A percentile compares a stretch with the other conserved stretches of the same genome.
Conservation (phyloP, 1,284 basidiomycete genomes). For the Violaceomyces palustris region DNA sequence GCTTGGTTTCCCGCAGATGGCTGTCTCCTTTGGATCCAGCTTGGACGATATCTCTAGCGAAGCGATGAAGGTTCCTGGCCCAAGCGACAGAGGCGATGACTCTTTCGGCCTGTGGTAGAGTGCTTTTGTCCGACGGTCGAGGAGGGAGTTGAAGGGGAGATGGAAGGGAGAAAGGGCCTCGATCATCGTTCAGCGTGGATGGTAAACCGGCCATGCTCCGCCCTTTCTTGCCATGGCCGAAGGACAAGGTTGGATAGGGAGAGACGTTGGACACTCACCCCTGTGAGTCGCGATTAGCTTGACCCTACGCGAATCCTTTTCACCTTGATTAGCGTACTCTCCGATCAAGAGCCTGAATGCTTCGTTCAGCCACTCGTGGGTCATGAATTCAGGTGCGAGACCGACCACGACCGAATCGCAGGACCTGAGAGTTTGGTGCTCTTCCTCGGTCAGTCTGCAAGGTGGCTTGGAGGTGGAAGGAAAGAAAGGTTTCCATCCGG, state of each 20-base stretch:
- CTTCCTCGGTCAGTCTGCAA: neutral
- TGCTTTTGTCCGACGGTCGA: conserved; percentile 1
- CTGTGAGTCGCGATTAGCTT: conserved; percentile 22
- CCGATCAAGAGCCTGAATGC: conserved; percentile 13
- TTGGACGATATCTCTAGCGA: conserved; percentile 16
- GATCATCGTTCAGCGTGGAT: neutral
- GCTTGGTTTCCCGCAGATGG: conserved; percentile 22
- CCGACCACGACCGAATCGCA: conserved; percentile 22
- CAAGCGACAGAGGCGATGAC: conserved; percentile 13
- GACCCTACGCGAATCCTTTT: no score
- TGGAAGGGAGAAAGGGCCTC: neutral
- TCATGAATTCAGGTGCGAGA: conserved; percentile 25
- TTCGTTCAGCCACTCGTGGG: conserved; percentile 21
- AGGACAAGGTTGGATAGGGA: neutral
- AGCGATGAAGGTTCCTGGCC: conserved; percentile 21
- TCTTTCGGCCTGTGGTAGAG: conserved; percentile 21
- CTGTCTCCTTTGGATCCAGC: conserved; percentile 3
- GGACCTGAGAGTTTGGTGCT: conserved; percentile 4
- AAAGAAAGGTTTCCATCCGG: conserved; percentile 6
- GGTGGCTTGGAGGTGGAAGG: conserved; percentile 7
- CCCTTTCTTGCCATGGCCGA: no score
- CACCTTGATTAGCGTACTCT: conserved; percentile 8
- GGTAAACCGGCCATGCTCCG: neutral
- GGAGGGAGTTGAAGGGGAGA: neutral
- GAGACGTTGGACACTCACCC: conserved; percentile 6